Evolutionary conservation across 208 protist species (phyloP).

Genomic region (Trypanosoma cruzi): DNA sequence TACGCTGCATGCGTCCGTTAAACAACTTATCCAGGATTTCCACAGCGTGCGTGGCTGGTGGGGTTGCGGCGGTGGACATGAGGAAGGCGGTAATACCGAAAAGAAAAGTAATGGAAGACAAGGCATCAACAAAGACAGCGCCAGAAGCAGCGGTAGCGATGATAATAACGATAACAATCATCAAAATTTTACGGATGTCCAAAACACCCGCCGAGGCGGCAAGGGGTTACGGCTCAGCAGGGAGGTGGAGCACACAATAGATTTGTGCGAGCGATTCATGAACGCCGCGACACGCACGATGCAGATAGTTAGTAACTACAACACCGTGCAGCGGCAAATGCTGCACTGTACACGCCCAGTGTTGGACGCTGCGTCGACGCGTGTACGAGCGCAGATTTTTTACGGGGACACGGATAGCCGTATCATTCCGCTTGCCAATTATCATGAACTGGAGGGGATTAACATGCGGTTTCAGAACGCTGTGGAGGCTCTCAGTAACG

Average conservation of each 20-base stretch:
- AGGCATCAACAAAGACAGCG: not conserved
- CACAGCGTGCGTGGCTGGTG: conserved; percentile 65
- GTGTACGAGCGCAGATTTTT: conserved; percentile 62
- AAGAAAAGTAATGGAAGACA: not conserved
- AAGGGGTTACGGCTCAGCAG: conserved; percentile 35
- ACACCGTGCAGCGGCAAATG: conserved; percentile 77
- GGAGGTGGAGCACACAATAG: conserved; percentile 32
- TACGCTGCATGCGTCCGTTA: conserved; percentile 48
- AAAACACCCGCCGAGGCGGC: not conserved
- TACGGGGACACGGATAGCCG: conserved; percentile 46
- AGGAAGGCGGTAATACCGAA: not conserved
- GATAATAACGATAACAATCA: not conserved
- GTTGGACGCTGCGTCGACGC: conserved; percentile 56
- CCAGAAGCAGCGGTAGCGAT: not conserved
- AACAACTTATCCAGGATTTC: conserved; percentile 72
- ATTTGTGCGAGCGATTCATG: conserved; percentile 60
- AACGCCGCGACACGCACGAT: conserved; percentile 55
- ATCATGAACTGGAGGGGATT: conserved; percentile 83
- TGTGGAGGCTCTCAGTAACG: conserved; percentile 74
- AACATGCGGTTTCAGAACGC: conserved; percentile 86
- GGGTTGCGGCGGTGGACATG: not conserved
- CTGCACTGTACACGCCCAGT: conserved; percentile 76
- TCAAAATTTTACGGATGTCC: not conserved
- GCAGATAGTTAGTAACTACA: conserved; percentile 86
- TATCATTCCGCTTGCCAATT: conserved; percentile 59